These are phyloP conservation scores for Leccinum rimulosum DNA, from an alignment of 768 basidiomycete species.

Conservation along the genomic window DNA sequence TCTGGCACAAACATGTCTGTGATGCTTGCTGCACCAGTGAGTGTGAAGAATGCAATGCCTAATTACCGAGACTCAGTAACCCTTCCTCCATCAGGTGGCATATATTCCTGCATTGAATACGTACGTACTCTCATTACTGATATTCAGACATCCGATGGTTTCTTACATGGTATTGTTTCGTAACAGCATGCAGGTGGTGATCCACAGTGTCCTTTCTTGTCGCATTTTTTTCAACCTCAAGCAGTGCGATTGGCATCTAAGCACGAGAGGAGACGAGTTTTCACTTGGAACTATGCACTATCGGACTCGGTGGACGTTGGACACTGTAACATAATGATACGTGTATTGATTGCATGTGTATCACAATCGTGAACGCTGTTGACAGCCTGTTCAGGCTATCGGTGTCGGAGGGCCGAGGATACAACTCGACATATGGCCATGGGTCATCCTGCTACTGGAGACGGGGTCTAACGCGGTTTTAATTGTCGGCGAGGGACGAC, in stretches of 20 bases:
- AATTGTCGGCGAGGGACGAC: too few relatives aligned
- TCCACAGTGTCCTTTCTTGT: conserved; percentile 27
- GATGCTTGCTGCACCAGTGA: conserved; percentile 19
- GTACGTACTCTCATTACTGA: conserved; percentile 11
- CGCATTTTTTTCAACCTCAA: conserved; percentile 9
- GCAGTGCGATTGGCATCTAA: conserved; percentile 10
- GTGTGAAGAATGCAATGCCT: neutral
- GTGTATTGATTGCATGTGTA: too few relatives aligned
- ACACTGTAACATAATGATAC: neutral
- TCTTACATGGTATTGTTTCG: neutral
- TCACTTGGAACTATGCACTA: conserved; percentile 10
- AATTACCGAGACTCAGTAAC: neutral
- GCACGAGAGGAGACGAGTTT: neutral
- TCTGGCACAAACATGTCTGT: conserved; percentile 15
- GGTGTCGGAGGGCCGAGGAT: too few relatives aligned
- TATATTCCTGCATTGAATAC: conserved; percentile 20
- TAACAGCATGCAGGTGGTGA: conserved; percentile 24
- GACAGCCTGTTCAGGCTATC: too few relatives aligned
- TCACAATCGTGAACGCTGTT: too few relatives aligned
- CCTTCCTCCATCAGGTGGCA: conserved; percentile 5
- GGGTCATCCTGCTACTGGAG: too few relatives aligned
- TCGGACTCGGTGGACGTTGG: neutral
- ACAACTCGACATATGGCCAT: too few relatives aligned
- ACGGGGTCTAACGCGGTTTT: too few relatives aligned
- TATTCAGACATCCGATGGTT: neutral